Evolutionary conservation across 768 basidiomycete genomes (phyloP), one percentile per base, ranked within the genome.

Genomic region (Gloeophyllum trabeum): DNA sequence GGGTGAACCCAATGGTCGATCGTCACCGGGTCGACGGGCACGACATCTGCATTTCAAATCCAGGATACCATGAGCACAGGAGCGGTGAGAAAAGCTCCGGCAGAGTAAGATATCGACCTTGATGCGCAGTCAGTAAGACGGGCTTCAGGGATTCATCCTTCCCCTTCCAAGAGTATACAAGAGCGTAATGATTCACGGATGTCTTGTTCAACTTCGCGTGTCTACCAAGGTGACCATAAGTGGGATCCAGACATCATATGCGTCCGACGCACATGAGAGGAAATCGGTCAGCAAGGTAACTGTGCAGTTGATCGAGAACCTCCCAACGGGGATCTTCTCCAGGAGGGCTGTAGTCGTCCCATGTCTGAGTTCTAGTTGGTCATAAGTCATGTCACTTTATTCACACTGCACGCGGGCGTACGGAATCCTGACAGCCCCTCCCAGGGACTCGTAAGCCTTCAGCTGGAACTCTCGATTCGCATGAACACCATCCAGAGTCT

Each of bases 91-190:
- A 40, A 19, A 37, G 24, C 16, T 23, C 6, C 7, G 18, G n/a
- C 35, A 32, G 18, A 16, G 28, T 10, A 32, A 18, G 0, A 23
- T 42, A 57, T 21, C n/a, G 34, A 73, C 79, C 80, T 65, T 81
- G 79, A 53, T 83, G 81, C 2, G 71, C 79, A n/a, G 73, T 69
- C 32, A 83, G 57, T 10, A 89, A 62, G 13, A 87, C 49, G 0
- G 87, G 86, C 54, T 84, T 82, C n/a, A 83, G 63, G 1, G 65
- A 60, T 7, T 56, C 44, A 48, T 85, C 67, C 3, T 71, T 68
- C 1, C 85, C 86, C 41, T 69, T 62, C 84, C 85, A 88, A 39
- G 76, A 71, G 53, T 75, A 84, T 5, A 85, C 57, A n/a, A 88
- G 65, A 0, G 75, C 86, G 49, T 82, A 84, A 0, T 75, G 82